Evolutionary conservation across 1,139 yeast genomes (phyloP).

Genomic region (Suhomyces taliae): DNA sequence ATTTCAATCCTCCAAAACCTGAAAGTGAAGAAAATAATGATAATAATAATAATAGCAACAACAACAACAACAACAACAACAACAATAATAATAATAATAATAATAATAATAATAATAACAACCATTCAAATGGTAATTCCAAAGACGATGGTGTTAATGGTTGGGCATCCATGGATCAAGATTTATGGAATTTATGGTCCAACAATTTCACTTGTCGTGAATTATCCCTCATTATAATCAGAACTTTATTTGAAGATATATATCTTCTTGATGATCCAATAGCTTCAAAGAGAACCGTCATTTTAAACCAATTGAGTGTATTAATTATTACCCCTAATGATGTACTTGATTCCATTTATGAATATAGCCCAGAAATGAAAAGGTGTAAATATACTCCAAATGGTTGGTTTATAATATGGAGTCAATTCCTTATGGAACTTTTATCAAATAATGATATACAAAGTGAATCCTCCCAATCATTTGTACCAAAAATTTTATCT

Average conservation of each 20-base stretch:
- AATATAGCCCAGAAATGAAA: slow-evolving; percentile 63
- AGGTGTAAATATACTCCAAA: slow-evolving; percentile 63
- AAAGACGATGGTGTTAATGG: slow-evolving; percentile 55
- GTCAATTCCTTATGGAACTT: slow-evolving; percentile 58
- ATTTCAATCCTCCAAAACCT: slow-evolving; percentile 19
- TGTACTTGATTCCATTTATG: slow-evolving; percentile 66
- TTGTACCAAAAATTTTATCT: slow-evolving; percentile 70
- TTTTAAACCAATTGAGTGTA: slow-evolving; percentile 78
- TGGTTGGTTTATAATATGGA: slow-evolving; percentile 91
- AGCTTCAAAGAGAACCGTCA: slow-evolving; percentile 77
- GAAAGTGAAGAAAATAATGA: neutral
- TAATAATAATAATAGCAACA: slow-evolving; percentile 1
- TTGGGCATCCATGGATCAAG: slow-evolving; percentile 89
- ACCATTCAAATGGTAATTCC: slow-evolving; percentile 4
- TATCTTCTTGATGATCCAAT: slow-evolving; percentile 88
- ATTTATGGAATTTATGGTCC: slow-evolving; percentile 75
- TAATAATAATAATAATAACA: slow-evolving; percentile 3
- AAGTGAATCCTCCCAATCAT: slow-evolving; percentile 41
- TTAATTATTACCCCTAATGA: slow-evolving; percentile 75
- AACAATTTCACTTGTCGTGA: slow-evolving; percentile 64
- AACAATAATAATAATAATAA: slow-evolving; percentile 2
- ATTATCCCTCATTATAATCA: slow-evolving; percentile 69
- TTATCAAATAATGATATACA: slow-evolving; percentile 33
- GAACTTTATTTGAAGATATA: slow-evolving; percentile 92
- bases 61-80: slow-evolving; percentile 2